phyloP scores from a whole-genome alignment of 306 rosid genomes.

The Canavalia ensiformis region DNA sequence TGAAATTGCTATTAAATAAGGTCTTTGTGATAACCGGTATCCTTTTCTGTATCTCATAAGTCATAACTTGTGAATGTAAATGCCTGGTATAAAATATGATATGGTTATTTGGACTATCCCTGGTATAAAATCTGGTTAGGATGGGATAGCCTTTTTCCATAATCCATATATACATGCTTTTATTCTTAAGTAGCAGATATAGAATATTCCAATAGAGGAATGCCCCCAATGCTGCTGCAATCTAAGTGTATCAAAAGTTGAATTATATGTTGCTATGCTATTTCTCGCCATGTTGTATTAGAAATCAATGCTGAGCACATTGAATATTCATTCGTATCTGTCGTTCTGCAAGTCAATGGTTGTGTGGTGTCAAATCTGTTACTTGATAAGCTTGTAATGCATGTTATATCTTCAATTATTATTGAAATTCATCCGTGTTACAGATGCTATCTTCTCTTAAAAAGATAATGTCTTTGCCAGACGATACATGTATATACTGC shows the following conservation, averaged over 20 bases:
- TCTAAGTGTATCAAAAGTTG: slow-evolving; percentile 12
- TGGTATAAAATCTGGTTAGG: background rate
- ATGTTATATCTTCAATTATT: slow-evolving; percentile 24
- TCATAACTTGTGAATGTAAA: slow-evolving; percentile 8
- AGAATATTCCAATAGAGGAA: background rate
- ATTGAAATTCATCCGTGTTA: slow-evolving; percentile 46
- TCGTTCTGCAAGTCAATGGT: slow-evolving; percentile 35
- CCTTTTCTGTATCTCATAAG: background rate
- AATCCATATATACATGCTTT: background rate
- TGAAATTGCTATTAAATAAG: slow-evolving; percentile 6
- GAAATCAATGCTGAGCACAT: slow-evolving; percentile 9
- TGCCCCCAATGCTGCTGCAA: background rate
- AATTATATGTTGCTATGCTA: background rate
- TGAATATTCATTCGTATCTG: background rate
- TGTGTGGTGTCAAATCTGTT: background rate
- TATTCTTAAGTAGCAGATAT: background rate
- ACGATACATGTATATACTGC: slow-evolving; percentile 78
- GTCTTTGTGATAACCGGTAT: slow-evolving; percentile 4
- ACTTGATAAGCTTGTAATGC: slow-evolving; percentile 21
- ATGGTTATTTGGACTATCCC: slow-evolving; percentile 1
- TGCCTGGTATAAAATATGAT: background rate
- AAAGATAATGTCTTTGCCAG: slow-evolving; percentile 87
- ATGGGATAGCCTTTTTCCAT: background rate
- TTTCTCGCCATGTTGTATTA: background rate
- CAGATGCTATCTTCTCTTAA: slow-evolving; percentile 90